Conservation (phyloP, 257 asterid species). For the Linderniella brevidens region DNA sequence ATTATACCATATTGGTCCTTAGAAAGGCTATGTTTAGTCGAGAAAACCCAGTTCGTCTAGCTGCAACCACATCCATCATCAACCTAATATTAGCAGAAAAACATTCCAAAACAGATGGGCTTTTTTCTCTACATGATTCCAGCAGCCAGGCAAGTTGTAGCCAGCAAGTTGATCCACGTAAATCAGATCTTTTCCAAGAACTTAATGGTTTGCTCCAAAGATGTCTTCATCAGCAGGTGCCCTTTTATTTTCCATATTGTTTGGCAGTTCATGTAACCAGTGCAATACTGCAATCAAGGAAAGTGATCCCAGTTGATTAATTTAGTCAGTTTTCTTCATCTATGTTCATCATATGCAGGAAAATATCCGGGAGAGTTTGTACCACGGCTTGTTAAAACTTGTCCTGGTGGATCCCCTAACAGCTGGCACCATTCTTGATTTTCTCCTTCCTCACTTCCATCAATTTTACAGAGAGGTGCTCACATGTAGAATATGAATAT, state of each 20-base stretch:
- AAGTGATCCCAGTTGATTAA: neutral
- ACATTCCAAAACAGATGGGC: slow-evolving; percentile 33
- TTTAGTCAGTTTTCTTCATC: neutral
- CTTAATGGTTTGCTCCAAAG: slow-evolving; percentile 75
- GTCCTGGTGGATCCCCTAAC: slow-evolving; percentile 58
- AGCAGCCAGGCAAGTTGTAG: slow-evolving; percentile 90
- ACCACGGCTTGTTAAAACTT: slow-evolving; percentile 61
- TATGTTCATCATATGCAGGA: slow-evolving; percentile 26
- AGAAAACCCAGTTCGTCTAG: slow-evolving; percentile 62
- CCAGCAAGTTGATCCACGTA: slow-evolving; percentile 49
- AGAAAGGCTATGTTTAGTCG: slow-evolving; percentile 83
- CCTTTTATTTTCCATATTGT: slow-evolving; percentile 5
- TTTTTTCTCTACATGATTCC: slow-evolving; percentile 68
- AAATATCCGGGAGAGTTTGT: slow-evolving; percentile 46
- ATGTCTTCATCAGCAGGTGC: slow-evolving; percentile 83
- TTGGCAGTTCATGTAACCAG: neutral
- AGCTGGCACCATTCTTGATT: slow-evolving; percentile 41
- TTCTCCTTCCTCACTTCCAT: slow-evolving; percentile 64
- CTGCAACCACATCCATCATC: slow-evolving; percentile 50
- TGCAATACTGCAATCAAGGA: slow-evolving; percentile 1
- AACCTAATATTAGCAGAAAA: slow-evolving; percentile 56
- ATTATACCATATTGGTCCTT: slow-evolving; percentile 57
- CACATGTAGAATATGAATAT: slow-evolving; percentile 4
- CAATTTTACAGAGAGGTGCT: slow-evolving; percentile 60
- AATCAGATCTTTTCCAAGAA: slow-evolving; percentile 54